Percentiles rank a stretch among this genome's conserved stretches.
phyloP scores from a whole-genome alignment of 495 filamentous ascomycete genomes.

The Tuber borchii region DNA sequence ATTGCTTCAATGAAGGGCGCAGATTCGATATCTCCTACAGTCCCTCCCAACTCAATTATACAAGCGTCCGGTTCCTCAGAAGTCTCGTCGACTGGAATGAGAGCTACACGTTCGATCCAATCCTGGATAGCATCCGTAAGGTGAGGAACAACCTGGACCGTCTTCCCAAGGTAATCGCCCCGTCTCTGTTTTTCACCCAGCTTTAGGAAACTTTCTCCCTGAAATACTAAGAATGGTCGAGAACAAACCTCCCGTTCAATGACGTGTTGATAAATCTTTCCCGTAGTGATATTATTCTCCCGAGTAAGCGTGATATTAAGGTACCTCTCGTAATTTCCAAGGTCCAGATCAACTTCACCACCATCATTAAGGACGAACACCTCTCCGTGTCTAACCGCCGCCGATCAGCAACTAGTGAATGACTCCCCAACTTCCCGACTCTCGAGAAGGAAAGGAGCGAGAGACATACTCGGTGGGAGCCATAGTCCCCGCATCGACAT shows the following conservation, averaged over 20 bases:
- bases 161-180: conserved; percentile 84
- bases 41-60: conserved; percentile 74
- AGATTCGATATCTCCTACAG: conserved; percentile 86
- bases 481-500: conserved; percentile 80
- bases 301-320: conserved; percentile 63
- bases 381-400: conserved; percentile 57
- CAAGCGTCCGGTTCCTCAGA: conserved; percentile 82
- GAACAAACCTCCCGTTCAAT: conserved; percentile 52
- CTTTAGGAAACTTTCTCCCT: not conserved
- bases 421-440: conserved; percentile 39
- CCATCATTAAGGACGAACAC: conserved; percentile 69
- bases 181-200: conserved; percentile 51
- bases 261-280: conserved; percentile 87
- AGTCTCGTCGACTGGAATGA: conserved; percentile 80
- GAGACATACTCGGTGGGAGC: conserved; percentile 63
- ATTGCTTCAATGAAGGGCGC: conserved; percentile 85
- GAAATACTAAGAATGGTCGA: not conserved
- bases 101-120: conserved; percentile 83
- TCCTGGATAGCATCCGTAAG: conserved; percentile 85
- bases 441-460: conserved; percentile 43
- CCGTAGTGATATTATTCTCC: conserved; percentile 90
- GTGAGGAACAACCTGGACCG: conserved; percentile 90
- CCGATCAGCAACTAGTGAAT: conserved; percentile 24
- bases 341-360: conserved; percentile 81
- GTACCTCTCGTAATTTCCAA: conserved; percentile 93